These are phyloP conservation scores for Russula olivacea DNA, from an alignment of 768 basidiomycete genomes.

Conservation along the genomic window DNA sequence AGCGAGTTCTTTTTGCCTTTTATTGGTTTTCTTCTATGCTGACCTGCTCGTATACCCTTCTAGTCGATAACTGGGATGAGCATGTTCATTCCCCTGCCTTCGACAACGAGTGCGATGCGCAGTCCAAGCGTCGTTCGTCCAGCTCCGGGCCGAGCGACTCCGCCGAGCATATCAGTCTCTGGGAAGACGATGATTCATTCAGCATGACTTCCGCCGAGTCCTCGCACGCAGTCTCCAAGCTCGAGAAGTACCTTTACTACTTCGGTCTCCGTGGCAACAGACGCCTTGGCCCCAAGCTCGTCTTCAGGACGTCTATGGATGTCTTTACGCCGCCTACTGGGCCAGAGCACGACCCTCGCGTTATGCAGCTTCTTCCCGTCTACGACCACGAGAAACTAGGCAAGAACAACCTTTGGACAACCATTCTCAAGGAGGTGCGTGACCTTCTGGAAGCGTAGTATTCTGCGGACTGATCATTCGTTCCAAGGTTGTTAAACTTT, in stretches of 20 bases:
- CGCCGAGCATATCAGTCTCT: too few relatives aligned
- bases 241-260: not conserved
- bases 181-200: too few relatives aligned
- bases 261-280: not conserved
- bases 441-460: not conserved
- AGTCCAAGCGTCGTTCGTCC: too few relatives aligned
- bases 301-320: slow-evolving; percentile 3
- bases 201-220: too few relatives aligned
- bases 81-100: too few relatives aligned
- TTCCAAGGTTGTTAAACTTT: slow-evolving; percentile 15
- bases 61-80: too few relatives aligned
- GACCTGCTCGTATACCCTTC: too few relatives aligned
- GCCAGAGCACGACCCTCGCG: not conserved
- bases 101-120: too few relatives aligned
- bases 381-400: slow-evolving; percentile 2
- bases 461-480: slow-evolving; percentile 1
- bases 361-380: not conserved
- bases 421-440: not conserved
- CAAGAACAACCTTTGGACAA: not conserved
- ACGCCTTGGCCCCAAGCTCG: not conserved
- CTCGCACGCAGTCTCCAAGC: not conserved
- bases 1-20: too few relatives aligned
- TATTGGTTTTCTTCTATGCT: too few relatives aligned
- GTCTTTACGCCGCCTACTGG: not conserved
- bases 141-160: too few relatives aligned